These are phyloP conservation scores for Calonectria multiphialidica DNA, from an alignment of 2,329 filamentous ascomycete genomes.

Conservation along the genomic window DNA sequence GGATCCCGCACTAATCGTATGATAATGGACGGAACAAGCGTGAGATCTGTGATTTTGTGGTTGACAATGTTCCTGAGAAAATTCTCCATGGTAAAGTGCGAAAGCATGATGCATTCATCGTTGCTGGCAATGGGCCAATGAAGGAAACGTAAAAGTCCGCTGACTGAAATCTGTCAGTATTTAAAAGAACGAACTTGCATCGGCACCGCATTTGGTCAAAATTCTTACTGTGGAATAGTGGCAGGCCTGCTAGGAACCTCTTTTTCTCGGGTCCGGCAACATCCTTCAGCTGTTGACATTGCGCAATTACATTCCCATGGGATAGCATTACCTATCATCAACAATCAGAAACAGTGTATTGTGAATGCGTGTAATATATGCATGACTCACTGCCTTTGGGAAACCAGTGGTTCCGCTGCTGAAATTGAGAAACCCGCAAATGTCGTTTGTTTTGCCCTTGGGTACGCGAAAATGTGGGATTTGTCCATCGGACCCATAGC, in stretches of 20 bases:
- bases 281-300: constrained; percentile 30
- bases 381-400: constrained; percentile 32
- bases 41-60: constrained; percentile 37
- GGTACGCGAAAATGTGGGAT: not conserved
- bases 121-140: constrained; percentile 34
- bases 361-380: no score
- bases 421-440: constrained; percentile 34
- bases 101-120: constrained; percentile 37
- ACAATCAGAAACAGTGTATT: not conserved
- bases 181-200: no score
- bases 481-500: not conserved
- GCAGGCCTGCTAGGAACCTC: constrained; percentile 35
- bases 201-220: no score
- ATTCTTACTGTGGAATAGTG: constrained; percentile 42
- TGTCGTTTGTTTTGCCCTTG: constrained; percentile 16
- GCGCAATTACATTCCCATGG: constrained; percentile 35
- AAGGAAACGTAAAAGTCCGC: constrained; percentile 31
- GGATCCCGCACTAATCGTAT: constrained; percentile 38
- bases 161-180: constrained; percentile 6
- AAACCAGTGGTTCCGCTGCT: constrained; percentile 40
- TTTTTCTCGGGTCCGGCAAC: constrained; percentile 16
- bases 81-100: constrained; percentile 36
- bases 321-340: constrained; percentile 34
- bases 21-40: constrained; percentile 40
- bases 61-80: constrained; percentile 35